A percentile compares a stretch with the other conserved stretches of the same genome.
Conservation (phyloP, 2,329 filamentous ascomycete species). For the Colletotrichum agaves region DNA sequence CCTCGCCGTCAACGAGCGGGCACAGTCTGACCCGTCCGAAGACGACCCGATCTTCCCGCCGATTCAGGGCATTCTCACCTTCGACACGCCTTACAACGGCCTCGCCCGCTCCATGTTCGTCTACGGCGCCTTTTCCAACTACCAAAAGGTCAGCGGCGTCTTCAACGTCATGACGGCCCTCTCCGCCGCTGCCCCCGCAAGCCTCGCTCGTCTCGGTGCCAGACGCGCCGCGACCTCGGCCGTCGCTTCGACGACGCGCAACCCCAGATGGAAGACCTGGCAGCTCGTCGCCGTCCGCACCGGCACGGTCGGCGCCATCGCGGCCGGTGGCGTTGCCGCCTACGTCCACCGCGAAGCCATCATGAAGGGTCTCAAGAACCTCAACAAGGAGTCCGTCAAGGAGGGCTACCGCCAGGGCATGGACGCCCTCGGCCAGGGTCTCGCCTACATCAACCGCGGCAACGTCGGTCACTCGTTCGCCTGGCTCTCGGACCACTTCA, state of each 20-base stretch:
- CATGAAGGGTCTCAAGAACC: slow-evolving; percentile 56
- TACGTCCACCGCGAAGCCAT: slow-evolving; percentile 83
- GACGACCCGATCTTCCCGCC: slow-evolving; percentile 76
- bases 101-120: slow-evolving; percentile 69
- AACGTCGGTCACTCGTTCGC: slow-evolving; percentile 75
- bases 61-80: slow-evolving; percentile 82
- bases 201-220: slow-evolving; percentile 52
- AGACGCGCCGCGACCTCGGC: slow-evolving; percentile 42
- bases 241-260: slow-evolving; percentile 40
- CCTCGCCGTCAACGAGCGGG: slow-evolving; percentile 73
- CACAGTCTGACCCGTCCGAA: slow-evolving; percentile 48
- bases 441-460: slow-evolving; percentile 67
- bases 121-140: slow-evolving; percentile 69
- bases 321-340: slow-evolving; percentile 82
- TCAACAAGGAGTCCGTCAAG: slow-evolving; percentile 59
- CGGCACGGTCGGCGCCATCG: slow-evolving; percentile 83
- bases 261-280: slow-evolving; percentile 63
- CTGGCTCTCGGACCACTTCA: slow-evolving; percentile 85
- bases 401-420: slow-evolving; percentile 61
- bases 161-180: slow-evolving; percentile 68
- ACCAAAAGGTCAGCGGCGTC: slow-evolving; percentile 65
- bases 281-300: slow-evolving; percentile 79
- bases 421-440: slow-evolving; percentile 61
- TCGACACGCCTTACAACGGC: slow-evolving; percentile 86
- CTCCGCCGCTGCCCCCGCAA: slow-evolving; percentile 59